Conservation (phyloP, 2,329 filamentous ascomycete species). For the Ramichloridium luteum region DNA sequence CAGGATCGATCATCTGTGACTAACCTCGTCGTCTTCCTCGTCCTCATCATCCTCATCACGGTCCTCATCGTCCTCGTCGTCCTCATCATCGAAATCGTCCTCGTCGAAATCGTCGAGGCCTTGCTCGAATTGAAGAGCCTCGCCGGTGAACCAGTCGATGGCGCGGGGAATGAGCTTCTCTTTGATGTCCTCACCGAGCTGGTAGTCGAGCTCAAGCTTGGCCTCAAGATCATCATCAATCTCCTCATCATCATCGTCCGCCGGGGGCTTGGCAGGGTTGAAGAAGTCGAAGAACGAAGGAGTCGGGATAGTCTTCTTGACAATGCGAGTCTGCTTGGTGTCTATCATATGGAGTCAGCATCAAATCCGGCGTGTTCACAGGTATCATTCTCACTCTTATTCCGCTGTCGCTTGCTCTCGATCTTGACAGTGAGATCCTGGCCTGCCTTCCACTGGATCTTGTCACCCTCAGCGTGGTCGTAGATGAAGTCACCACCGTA, state of each 20-base stretch:
- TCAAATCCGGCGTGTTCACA: constrained; percentile 7
- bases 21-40: constrained; percentile 45
- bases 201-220: constrained; percentile 94
- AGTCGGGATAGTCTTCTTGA: constrained; percentile 97
- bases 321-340: constrained; percentile 96
- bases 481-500: constrained; percentile 99
- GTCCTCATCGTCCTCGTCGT: constrained; percentile 85
- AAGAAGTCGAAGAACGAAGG: constrained; percentile 99
- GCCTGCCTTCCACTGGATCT: constrained; percentile 90
- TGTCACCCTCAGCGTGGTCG: constrained; percentile 94
- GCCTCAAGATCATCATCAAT: constrained; percentile 88
- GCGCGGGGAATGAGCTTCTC: constrained; percentile 98
- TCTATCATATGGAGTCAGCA: constrained; percentile 43
- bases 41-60: constrained; percentile 70
- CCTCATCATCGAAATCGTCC: constrained; percentile 76
- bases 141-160: constrained; percentile 98
- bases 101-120: constrained; percentile 74
- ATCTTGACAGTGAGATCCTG: constrained; percentile 89
- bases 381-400: constrained; percentile 69
- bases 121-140: constrained; percentile 94
- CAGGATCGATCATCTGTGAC: constrained; percentile 6
- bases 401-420: constrained; percentile 99
- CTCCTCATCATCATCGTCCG: constrained; percentile 63
- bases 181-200: constrained; percentile 98
- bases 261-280: constrained; percentile 78